Evolutionary conservation across 106 monocot genomes (phyloP).

Genomic region (Gastrodia elata): DNA sequence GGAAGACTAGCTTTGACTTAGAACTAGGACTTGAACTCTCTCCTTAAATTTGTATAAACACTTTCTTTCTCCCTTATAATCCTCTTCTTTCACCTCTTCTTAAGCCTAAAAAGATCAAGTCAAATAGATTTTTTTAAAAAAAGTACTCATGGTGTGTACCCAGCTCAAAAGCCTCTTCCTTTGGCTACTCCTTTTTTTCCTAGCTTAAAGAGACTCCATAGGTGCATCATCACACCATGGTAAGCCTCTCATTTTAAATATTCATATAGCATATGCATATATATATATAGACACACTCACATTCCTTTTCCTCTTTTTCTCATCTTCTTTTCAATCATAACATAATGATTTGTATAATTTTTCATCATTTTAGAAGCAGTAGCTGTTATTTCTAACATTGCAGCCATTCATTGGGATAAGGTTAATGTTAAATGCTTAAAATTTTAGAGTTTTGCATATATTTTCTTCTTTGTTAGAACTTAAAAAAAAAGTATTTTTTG

Average conservation of each 20-base stretch:
- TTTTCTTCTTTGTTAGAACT: neutral
- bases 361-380: neutral
- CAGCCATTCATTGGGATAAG: neutral
- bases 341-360: neutral
- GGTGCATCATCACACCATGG: neutral
- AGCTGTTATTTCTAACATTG: neutral
- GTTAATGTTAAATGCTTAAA: neutral
- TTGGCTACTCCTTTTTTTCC: neutral
- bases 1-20: slow-evolving; percentile 3
- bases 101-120: neutral
- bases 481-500: neutral
- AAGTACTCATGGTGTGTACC: neutral
- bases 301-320: neutral
- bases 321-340: neutral
- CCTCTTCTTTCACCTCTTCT: neutral
- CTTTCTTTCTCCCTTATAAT: neutral
- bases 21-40: neutral
- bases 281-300: no score
- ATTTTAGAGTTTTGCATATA: neutral
- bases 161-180: neutral
- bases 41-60: neutral
- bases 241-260: neutral
- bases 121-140: neutral
- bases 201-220: neutral
- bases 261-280: no score